Evolutionary conservation across 2,329 filamentous ascomycete genomes (phyloP), one percentile per base, ranked within the genome.

Genomic region (Beauveria sp.): DNA sequence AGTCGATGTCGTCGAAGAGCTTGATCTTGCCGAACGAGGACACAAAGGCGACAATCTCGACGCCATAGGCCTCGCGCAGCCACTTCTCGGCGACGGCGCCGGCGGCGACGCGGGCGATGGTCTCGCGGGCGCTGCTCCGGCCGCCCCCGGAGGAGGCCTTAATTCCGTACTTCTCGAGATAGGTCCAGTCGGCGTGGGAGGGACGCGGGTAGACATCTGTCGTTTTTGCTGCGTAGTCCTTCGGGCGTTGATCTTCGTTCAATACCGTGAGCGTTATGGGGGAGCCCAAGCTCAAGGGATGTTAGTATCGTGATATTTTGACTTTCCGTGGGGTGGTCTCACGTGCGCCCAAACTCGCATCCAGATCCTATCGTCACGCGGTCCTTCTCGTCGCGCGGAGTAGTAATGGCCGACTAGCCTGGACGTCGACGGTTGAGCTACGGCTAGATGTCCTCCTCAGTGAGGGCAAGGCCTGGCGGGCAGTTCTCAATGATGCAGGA

Each of bases 41-140:
- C 65, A 92, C 90, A 72, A 93, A 98, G 66, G 93, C 90, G 61
- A 95, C 88, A 69, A 98, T 96, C 77, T 97, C 91, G 66, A 97
- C 83, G 65, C 89, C 89, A 74, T 96, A 89, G 34, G 89, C 85
- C 60, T 92, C 80, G 64, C 79, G 81, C 42, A 98, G 83, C 80
- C 93, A 97, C 75, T 98, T 96, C 74, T 99, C 93, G 43, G 91
- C 91, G 68, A 98, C 91, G 49, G 92, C 90, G 63, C 93, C 92
- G 22, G 93, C 93, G 56, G 93, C 93, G 24, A 98, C 93, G 67
- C 93, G 85, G 65, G 89, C 91, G 71, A 98, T 96, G 14, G 93
- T 98, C 82, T 98, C 93, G 66, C 93, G 83, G n/a, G 95, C 93
- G 73, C 88, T 93, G 73, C 89, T 93, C 65, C 95, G 84, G 60